Evolutionary conservation across 345 rosid genomes (phyloP), one percentile per base, ranked within the genome.

Genomic region (Arabis alpina): DNA sequence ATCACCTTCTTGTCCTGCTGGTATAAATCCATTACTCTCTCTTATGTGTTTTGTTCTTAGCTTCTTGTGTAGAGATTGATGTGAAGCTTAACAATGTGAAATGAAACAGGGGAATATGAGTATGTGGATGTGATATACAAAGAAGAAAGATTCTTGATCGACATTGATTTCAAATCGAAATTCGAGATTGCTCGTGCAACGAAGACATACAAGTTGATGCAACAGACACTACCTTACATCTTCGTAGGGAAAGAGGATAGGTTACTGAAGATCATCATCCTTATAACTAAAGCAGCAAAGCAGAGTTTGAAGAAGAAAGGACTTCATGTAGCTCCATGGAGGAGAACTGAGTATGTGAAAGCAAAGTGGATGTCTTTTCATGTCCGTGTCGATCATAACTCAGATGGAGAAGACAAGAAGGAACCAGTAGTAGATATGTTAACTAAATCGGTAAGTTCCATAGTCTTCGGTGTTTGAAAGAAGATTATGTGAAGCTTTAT

Each of bases 171-270:
- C 82, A 82, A 82, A 60, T 88, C 96, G 23, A 91, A 88, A 64
- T 92, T 95, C 47, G 97, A 95, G 78, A 81, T 95, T 12, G 98
- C 98, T 10, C 80, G 99, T 42, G 75, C 98, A 0, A 95, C 99
- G 0, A 87, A 87, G 70, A 63, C 83, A 0, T 95, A 92, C 73
- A 92, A 81, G 64, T 79, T 88, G 5, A 70, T 90, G 39, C 79
- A 90, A n/a, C 92, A 92, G 49, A 71, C 81, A 12, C 81, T 95
- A 55, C 98, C 99, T 10, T 75, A 27, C 74, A 79, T 87, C 58
- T 95, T 87, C 65, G 88, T 92, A 2, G 97, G 99, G 3, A 87
- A 75, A 73, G 51, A 80, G 16, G 92, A 88, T 52, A 83, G 98
- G 70, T 88, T 92, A 2, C 82, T 83, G 51, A 87, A 76, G 81